Conservation (phyloP, 2,329 filamentous ascomycete genomes). For the Microsporum ferrugineum region DNA sequence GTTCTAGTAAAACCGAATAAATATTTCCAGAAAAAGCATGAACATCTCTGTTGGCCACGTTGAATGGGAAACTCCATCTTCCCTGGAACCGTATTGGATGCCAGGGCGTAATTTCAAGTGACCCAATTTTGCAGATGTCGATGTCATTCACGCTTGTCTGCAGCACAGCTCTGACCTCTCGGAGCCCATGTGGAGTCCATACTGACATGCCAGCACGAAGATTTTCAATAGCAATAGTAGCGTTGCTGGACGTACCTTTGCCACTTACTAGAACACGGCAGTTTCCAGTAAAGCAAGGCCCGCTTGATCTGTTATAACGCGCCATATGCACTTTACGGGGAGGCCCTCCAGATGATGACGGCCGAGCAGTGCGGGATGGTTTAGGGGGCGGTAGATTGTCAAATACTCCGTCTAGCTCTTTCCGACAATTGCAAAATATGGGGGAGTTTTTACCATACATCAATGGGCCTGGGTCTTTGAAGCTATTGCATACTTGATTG, state of each 20-base stretch:
- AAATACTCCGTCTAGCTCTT: conserved; percentile 38
- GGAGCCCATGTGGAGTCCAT: conserved; percentile 40
- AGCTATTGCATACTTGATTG: conserved; percentile 49
- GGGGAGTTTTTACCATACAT: conserved; percentile 42
- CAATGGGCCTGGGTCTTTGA: conserved; percentile 50
- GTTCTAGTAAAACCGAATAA: conserved; percentile 48
- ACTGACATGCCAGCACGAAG: conserved; percentile 41
- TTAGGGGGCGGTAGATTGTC: conserved; percentile 23
- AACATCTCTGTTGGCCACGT: conserved; percentile 21
- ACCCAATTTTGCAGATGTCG: conserved; percentile 38
- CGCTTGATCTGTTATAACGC: conserved; percentile 32
- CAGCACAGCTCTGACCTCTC: conserved; percentile 42
- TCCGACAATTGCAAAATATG: conserved; percentile 42
- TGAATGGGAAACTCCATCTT: conserved; percentile 40
- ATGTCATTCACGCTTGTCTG: conserved; percentile 36
- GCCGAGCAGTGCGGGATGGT: conserved; percentile 8
- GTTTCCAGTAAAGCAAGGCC: conserved; percentile 45
- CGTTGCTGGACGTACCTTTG: background rate
- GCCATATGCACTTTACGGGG: conserved; percentile 29
- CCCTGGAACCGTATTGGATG: conserved; percentile 41
- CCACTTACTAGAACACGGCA: conserved; percentile 37
- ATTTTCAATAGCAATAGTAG: conserved; percentile 30
- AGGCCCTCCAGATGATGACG: conserved; percentile 6
- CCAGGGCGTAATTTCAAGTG: conserved; percentile 47
- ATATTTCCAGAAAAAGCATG: conserved; percentile 41